Percentiles rank a stretch among this genome's conserved stretches.
Conservation (phyloP, 371 early-diverging fungal genomes). For the Mortierella sp. region DNA sequence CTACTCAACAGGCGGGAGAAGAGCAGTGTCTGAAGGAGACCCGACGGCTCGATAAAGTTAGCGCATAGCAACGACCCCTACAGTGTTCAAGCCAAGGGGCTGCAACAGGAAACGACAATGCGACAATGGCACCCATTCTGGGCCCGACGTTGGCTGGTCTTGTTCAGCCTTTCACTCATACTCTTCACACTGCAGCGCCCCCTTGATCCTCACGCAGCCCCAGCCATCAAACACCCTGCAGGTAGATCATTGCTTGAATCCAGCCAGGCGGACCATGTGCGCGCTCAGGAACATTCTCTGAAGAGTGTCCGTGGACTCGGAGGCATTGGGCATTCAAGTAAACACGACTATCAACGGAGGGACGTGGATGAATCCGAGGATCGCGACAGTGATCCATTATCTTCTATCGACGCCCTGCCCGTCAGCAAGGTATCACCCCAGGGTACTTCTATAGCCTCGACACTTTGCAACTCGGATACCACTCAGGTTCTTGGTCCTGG, state of each 20-base stretch:
- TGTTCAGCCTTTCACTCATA: slow-evolving; percentile 18
- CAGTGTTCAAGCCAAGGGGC: background rate
- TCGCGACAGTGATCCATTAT: background rate
- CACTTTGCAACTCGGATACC: slow-evolving; percentile 21
- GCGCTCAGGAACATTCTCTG: background rate
- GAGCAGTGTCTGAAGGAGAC: background rate
- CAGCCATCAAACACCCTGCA: background rate
- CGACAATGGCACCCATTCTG: slow-evolving; percentile 23
- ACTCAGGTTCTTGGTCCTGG: slow-evolving; percentile 27
- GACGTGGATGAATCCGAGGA: slow-evolving; percentile 6
- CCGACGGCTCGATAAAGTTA: background rate
- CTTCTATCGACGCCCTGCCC: background rate
- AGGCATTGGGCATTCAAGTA: background rate
- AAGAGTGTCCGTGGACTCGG: background rate
- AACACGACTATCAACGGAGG: slow-evolving; percentile 1
- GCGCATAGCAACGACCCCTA: too few relatives aligned
- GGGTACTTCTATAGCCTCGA: slow-evolving; percentile 11
- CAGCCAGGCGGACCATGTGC: background rate
- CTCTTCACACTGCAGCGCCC: background rate
- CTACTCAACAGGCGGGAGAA: background rate
- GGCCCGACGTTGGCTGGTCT: slow-evolving; percentile 14
- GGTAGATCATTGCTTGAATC: background rate
- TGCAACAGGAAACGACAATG: slow-evolving; percentile 17
- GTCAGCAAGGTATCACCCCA: slow-evolving; percentile 5
- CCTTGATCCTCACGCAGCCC: background rate